These are phyloP conservation scores for Croton setiger DNA, from an alignment of 441 rosid genomes.

Conservation along the genomic window DNA sequence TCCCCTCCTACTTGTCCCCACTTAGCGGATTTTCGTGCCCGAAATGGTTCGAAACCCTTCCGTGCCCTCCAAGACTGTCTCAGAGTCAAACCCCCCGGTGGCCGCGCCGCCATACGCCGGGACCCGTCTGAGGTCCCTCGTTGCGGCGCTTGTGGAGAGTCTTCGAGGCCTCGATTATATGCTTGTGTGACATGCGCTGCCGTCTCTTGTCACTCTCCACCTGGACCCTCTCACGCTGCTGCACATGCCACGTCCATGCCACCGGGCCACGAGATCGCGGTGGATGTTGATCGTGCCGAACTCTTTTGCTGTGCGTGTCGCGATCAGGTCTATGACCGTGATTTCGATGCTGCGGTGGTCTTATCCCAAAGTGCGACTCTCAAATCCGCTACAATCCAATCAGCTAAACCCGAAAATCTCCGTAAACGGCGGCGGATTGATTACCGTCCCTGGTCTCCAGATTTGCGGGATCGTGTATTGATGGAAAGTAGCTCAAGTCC, in stretches of 20 bases:
- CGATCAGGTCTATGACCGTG: conserved; percentile 71
- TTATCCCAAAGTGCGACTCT: conserved; percentile 31
- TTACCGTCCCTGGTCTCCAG: conserved; percentile 49
- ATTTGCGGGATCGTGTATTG: conserved; percentile 31
- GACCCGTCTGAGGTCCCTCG: conserved; percentile 46
- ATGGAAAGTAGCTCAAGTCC: conserved; percentile 31
- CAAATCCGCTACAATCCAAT: conserved; percentile 21
- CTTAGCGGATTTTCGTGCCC: conserved; percentile 50
- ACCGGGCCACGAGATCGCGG: conserved; percentile 58
- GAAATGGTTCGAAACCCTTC: conserved; percentile 45
- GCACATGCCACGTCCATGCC: conserved; percentile 37
- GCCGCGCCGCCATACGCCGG: conserved; percentile 39
- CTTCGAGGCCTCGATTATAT: conserved; percentile 41
- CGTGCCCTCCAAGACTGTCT: conserved; percentile 51
- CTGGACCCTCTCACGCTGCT: conserved; percentile 43
- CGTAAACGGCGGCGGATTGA: conserved; percentile 54
- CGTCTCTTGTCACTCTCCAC: conserved; percentile 46
- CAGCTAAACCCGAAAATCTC: conserved; percentile 42
- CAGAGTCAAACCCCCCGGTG: conserved; percentile 47
- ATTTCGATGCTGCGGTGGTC: conserved; percentile 62
- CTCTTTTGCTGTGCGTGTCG: conserved; percentile 65
- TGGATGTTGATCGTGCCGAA: conserved; percentile 77
- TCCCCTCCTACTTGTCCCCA: conserved; percentile 49
- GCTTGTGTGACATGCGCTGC: conserved; percentile 58
- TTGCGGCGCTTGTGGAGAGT: conserved; percentile 43